Base-by-base conservation (phyloP, 2,329 filamentous ascomycete genomes). In the Dryadomyces quercivorus region DNA sequence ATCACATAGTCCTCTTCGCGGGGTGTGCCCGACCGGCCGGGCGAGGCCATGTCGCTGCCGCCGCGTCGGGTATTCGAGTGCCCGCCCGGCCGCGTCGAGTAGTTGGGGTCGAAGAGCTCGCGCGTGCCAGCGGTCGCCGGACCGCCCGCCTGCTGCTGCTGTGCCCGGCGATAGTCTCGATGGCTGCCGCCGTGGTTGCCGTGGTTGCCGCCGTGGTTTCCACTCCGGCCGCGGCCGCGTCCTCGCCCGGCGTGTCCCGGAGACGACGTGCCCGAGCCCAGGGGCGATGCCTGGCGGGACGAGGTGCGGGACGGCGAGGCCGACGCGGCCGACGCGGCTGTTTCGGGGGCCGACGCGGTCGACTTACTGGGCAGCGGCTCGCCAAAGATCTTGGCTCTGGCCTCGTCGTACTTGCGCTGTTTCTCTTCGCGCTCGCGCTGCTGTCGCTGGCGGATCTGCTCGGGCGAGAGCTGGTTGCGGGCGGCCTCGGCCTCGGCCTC, bases 391-490 rank as follows among this genome's bases (percentile, higher is more conserved):
- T 90, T 86, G 62, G 92, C 88, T 34, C 92, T 79, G 6, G 84
- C 88, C 71, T 95, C 90, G 58, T 94, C 87, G 66, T 96, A 96
- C 57, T 86, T 86, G 55, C 83, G 83, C 72, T 95, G 87, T 72
- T 93, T 95, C 71, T 95, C 90, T 64, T 94, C 90, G 10, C 83
- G 80, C 62, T 95, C 88, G 50, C 80, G 77, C 65, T 89, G 82
- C 53, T 91, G 87, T 64, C 86, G 86, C 22, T 82, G 80, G 58
- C 86, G 82, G 38, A 90, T 79, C 71, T 95, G 86, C 62, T 92
- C 87, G 3, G 85, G 79, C 0, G 81, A 86, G 46, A 81, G 78
- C 61, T 82, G 81, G 20, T 76, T 73, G 59, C 80, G 78, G 53
- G 82, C 78, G 26, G 84, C 80, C 51, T 86, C 80, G 18, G 82